phyloP scores from a whole-genome alignment of 495 filamentous ascomycete species.

The Aspergillus nidulans region DNA sequence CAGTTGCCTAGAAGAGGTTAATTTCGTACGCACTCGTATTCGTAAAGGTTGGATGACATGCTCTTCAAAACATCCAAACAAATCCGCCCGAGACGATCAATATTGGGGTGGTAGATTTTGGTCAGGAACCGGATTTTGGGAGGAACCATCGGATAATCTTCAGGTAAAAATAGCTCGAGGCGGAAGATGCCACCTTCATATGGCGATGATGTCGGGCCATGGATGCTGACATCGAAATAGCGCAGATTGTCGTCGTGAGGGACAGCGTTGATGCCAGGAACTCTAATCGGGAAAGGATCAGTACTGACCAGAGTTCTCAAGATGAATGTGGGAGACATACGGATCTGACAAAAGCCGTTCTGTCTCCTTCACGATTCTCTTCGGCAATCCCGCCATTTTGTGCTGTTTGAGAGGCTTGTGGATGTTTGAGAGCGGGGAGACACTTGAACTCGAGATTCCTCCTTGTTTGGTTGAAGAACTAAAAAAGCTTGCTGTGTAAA shows the following conservation, averaged over 20 bases:
- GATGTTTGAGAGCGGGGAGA: constrained; percentile 6
- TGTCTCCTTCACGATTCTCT: constrained; percentile 97
- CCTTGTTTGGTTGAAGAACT: not conserved
- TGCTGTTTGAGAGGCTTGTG: not conserved
- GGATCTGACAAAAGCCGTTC: constrained; percentile 95
- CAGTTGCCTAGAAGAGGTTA: constrained; percentile 73
- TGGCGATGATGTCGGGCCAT: constrained; percentile 89
- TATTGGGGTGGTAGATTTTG: constrained; percentile 99
- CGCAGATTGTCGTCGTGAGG: constrained; percentile 98
- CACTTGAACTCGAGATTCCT: not conserved
- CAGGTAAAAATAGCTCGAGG: constrained; percentile 96
- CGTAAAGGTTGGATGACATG: constrained; percentile 30
- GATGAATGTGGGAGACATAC: constrained; percentile 47
- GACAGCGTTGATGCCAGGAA: constrained; percentile 92
- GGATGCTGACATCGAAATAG: constrained; percentile 96
- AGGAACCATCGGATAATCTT: constrained; percentile 99
- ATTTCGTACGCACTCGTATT: not conserved
- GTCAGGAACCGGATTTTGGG: constrained; percentile 98
- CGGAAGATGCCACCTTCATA: constrained; percentile 97
- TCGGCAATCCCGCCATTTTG: constrained; percentile 69
- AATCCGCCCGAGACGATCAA: constrained; percentile 94
- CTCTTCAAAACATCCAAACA: constrained; percentile 98
- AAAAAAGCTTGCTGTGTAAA: not conserved
- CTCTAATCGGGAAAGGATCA: constrained; percentile 46
- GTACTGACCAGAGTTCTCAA: not conserved